These are phyloP conservation scores for Candida koratica DNA, from an alignment of 805 yeast genomes.

Conservation along the genomic window DNA sequence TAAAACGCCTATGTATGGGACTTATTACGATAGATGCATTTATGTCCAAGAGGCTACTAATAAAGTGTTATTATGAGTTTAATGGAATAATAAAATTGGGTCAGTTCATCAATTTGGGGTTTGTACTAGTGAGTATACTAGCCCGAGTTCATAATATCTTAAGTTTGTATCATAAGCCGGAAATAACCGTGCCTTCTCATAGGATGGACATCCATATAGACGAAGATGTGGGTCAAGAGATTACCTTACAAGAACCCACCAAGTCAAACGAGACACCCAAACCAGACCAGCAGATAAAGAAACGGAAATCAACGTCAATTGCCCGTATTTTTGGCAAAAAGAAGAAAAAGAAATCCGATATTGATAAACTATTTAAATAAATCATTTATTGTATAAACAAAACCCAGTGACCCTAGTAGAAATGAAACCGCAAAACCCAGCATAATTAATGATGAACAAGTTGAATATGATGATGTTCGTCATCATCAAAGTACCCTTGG, in stretches of 20 bases:
- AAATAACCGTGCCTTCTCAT: no score
- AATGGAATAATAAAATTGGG: constrained; percentile 66
- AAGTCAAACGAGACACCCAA: background rate
- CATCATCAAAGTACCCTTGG: constrained; percentile 3
- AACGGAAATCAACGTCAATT: constrained; percentile 7
- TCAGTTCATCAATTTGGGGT: constrained; percentile 71
- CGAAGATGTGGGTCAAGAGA: no score
- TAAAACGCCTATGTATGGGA: constrained; percentile 32
- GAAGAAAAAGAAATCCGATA: constrained; percentile 25
- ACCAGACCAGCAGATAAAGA: constrained; percentile 6
- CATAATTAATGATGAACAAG: constrained; percentile 7
- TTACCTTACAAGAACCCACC: no score
- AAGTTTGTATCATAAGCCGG: background rate
- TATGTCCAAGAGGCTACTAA: constrained; percentile 27
- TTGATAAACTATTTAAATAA: constrained; percentile 11
- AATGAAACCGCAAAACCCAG: background rate
- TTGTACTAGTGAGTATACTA: constrained; percentile 57
- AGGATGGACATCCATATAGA: no score
- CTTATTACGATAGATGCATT: constrained; percentile 8
- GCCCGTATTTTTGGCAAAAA: constrained; percentile 11
- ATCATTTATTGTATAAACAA: background rate
- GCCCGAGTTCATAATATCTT: constrained; percentile 22
- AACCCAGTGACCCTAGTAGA: no score
- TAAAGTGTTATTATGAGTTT: constrained; percentile 54
- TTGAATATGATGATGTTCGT: constrained; percentile 8